A percentile compares a stretch with the other conserved stretches of the same genome.
Conservation (phyloP, 2,329 filamentous ascomycete species). For the Penicillium sp. region DNA sequence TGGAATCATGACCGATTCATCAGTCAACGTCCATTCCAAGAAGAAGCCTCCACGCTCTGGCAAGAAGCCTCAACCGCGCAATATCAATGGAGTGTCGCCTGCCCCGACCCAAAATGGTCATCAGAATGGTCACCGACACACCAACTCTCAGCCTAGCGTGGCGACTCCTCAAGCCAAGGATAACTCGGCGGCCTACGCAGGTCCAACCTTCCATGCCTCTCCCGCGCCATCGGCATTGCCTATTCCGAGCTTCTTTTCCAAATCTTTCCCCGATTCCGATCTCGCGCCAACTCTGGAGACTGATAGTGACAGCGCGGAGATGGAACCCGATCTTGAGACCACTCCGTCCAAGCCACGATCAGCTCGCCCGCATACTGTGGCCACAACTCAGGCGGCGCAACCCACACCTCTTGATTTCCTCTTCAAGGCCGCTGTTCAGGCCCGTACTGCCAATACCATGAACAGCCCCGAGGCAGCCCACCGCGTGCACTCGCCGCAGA, state of each 20-base stretch:
- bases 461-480: constrained; percentile 50
- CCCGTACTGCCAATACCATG: constrained; percentile 60
- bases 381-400: constrained; percentile 48
- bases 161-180: constrained; percentile 48
- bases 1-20: constrained; percentile 40
- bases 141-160: constrained; percentile 49
- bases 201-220: constrained; percentile 92
- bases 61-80: constrained; percentile 42
- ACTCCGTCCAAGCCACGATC: constrained; percentile 54
- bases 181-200: constrained; percentile 69
- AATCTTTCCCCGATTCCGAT: constrained; percentile 71
- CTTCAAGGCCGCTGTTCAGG: constrained; percentile 81
- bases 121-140: constrained; percentile 34
- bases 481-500: constrained; percentile 59
- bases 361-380: constrained; percentile 41
- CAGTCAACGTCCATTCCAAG: constrained; percentile 39
- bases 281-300: constrained; percentile 43
- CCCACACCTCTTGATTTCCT: constrained; percentile 87
- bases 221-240: constrained; percentile 89
- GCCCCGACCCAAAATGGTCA: constrained; percentile 30
- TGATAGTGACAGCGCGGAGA: constrained; percentile 48
- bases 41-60: constrained; percentile 45
- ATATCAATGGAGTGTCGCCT: constrained; percentile 36
- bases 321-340: constrained; percentile 43
- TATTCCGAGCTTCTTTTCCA: constrained; percentile 85